Base-by-base conservation (phyloP, 2,329 filamentous ascomycete genomes). In the Microdochium bolleyi region DNA sequence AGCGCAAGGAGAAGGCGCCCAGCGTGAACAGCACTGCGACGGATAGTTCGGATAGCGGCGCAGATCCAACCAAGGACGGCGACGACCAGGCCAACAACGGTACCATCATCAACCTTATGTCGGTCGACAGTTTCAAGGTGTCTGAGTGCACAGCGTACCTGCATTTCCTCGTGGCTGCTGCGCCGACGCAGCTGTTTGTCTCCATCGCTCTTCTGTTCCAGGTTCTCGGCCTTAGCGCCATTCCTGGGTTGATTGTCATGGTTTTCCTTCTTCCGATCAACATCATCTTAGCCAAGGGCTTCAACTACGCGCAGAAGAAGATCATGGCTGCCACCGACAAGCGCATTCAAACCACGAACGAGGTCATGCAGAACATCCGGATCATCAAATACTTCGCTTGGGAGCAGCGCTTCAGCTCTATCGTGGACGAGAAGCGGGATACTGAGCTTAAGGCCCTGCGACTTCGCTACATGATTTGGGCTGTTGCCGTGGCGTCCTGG, bases 371-470 rank as follows among this genome's bases (percentile, higher is more conserved):
- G 65, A 99, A 97, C 62, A 97, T 99, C 59, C 85, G 94, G 51
- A 96, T 99, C 67, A 97, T 99, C 80, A 99, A 99, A 67, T 99
- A 94, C 70, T 99, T 99, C 67, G 92, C 94, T 0, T 99, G 94
- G 94, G 94, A 99, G 68, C 84, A 91, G 61, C 87, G 92, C 2
- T 99, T 96, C 66, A 83, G 88, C 53, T 81, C 83, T 22, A 84
- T 89, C 52, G 90, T 99, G 32, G 88, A 95, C 55, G 92, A 96
- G 67, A 96, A 96, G 73, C 84, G 94, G 56, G 77, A 78, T 46
- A 76, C 76, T 2, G 94, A 99, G 68, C 77, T 99, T 51, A 84
- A 80, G 61, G 83, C 89, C 30, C 71, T 99, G 52, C 85, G 91
- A 53, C 82, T 81, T 38, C 83, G 92, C 55, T 99, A 95, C 71